A percentile compares a stretch with the other conserved stretches of the same genome.
phyloP scores from a whole-genome alignment of 1,284 basidiomycete species.

The Puccinia brachypodii region DNA sequence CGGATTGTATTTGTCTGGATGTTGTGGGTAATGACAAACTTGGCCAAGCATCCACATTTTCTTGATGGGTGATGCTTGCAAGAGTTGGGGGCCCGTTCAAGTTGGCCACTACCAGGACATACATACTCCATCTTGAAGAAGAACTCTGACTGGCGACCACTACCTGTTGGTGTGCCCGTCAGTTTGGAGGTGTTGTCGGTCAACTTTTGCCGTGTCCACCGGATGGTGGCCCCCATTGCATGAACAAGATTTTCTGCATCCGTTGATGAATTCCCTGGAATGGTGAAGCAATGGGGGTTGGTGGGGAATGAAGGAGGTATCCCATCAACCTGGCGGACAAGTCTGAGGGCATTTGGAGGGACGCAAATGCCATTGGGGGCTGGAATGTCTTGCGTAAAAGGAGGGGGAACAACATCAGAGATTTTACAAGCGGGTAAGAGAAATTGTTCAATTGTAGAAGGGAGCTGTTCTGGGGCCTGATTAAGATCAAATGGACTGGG shows the following conservation, averaged over 20 bases:
- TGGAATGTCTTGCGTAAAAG: not conserved
- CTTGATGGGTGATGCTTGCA: not conserved
- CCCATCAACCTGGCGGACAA: not conserved
- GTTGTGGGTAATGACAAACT: not conserved
- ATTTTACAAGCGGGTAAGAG: slow-evolving; percentile 53
- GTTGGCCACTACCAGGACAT: not conserved
- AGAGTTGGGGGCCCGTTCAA: not conserved
- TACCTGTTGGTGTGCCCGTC: too few species aligned
- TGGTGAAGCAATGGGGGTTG: not conserved
- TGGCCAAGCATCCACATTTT: not conserved
- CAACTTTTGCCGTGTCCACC: not conserved
- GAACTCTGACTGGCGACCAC: not conserved
- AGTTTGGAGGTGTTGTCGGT: not conserved
- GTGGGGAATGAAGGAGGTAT: not conserved
- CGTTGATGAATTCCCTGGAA: not conserved
- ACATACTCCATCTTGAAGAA: not conserved
- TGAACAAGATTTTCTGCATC: not conserved
- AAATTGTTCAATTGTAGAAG: too few species aligned
- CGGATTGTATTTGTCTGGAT: not conserved
- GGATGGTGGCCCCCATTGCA: not conserved
- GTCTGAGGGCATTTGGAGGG: not conserved
- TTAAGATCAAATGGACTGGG: too few species aligned
- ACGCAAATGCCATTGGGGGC: not conserved
- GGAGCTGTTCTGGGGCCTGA: too few species aligned
- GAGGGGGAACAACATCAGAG: slow-evolving; percentile 57